Evolutionary conservation across 2,329 filamentous ascomycete species (phyloP), one percentile per base, ranked within the genome.

Genomic region (Ascochyta rabiei): DNA sequence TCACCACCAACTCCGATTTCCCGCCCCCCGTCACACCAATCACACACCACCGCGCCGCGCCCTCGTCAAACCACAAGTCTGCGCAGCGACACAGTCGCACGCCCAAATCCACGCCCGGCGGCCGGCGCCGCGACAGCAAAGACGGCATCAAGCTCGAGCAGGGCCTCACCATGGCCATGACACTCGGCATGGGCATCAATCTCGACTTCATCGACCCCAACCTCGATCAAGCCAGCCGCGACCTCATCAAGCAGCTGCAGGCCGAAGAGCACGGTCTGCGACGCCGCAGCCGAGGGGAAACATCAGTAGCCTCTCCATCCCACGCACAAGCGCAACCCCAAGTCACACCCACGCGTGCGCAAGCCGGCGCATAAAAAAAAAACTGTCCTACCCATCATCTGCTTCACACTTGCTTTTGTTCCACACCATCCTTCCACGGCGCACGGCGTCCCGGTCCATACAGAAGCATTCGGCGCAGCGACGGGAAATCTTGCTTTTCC

Each of bases 251-350:
- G 57, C 68, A 74, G 48, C 53, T 76, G 52, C 65, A 70, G 47
- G 60, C 64, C 7, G 63, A 72, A 41, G 70, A 72, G 38, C 57
- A 66, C 38, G 71, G 72, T 1, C 40, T 75, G 38, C 51, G 73
- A 35, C 57, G 68, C 19, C 47, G 66, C 33, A 70, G 67, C 53
- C 61, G 66, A 4, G 46, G 48, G 34, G 48, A 51, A 28, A 45
- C 51, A 1, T 24, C 12, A 3, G 21, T 26, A 2, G 13, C 41
- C 1, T 16, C 9, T n/a, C 26, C 41, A 6, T n/a, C 39, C 3
- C 39, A 28, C n/a, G 39, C 26, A 8, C 15, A 15, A 4, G 40
- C 21, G 30, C 46, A 48, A 2, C 23, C 46, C 18, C 53, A 56
- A n/a, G 41, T 47, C 19, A 52, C 47, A 15, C 53, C 51, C 2